Evolutionary conservation across 2,329 filamentous ascomycete genomes (phyloP).

Genomic region (Diaporthe sp.): DNA sequence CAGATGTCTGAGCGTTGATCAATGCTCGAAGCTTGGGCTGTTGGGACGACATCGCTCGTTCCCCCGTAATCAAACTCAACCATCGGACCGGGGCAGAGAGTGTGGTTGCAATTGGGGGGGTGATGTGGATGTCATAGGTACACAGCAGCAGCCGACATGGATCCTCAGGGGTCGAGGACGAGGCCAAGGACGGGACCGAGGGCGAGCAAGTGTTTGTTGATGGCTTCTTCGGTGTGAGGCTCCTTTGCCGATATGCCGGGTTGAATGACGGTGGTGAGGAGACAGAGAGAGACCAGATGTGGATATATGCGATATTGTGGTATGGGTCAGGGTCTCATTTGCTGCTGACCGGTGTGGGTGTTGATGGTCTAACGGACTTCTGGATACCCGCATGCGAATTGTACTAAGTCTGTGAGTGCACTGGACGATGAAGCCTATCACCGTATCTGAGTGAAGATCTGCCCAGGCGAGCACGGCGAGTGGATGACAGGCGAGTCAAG

Average conservation of each 20-base stretch:
- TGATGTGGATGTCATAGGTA: slow-evolving; percentile 11
- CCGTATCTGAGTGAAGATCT: slow-evolving; percentile 13
- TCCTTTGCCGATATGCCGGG: slow-evolving; percentile 1
- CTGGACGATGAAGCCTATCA: not conserved
- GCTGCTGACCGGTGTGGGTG: slow-evolving; percentile 21
- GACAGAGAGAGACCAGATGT: slow-evolving; percentile 7
- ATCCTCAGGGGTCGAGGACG: not conserved
- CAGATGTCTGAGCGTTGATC: slow-evolving; percentile 14
- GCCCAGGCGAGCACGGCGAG: slow-evolving; percentile 13
- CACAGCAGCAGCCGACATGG: slow-evolving; percentile 6
- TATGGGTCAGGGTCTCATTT: slow-evolving; percentile 22
- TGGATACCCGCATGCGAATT: not conserved
- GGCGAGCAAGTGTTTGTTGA: not conserved
- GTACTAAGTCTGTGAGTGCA: not conserved
- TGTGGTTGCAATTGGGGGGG: slow-evolving; percentile 20
- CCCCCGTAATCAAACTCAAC: slow-evolving; percentile 26
- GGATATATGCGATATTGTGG: slow-evolving; percentile 21
- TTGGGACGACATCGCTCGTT: slow-evolving; percentile 13
- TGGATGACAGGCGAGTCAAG: slow-evolving; percentile 19
- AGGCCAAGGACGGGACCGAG: not conserved
- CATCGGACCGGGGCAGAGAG: not conserved
- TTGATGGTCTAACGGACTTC: not conserved
- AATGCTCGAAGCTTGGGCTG: slow-evolving; percentile 15
- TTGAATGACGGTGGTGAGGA: not conserved
- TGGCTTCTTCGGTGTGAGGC: not conserved